These are phyloP conservation scores for Aphanomyces euteiches DNA, from an alignment of 352 stramenopile genomes.

Conservation along the genomic window DNA sequence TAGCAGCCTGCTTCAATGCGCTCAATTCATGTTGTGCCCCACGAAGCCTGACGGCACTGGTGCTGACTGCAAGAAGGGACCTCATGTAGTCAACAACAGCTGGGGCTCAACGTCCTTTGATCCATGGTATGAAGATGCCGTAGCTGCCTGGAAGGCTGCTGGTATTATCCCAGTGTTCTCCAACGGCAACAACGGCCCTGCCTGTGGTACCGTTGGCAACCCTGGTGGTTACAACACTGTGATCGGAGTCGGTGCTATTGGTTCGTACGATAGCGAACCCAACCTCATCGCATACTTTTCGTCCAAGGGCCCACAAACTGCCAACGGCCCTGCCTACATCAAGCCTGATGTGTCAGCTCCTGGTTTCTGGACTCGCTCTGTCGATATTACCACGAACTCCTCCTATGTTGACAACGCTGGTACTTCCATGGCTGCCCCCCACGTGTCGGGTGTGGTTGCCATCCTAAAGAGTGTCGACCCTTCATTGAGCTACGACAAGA, in stretches of 20 bases:
- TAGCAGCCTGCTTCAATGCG: constrained; percentile 33
- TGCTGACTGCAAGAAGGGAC: constrained; percentile 40
- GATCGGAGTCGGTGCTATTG: constrained; percentile 41
- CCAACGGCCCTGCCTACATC: constrained; percentile 32
- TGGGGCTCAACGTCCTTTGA: constrained; percentile 36
- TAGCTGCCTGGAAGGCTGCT: constrained; percentile 36
- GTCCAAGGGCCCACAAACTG: constrained; percentile 36
- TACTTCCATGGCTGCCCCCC: constrained; percentile 39
- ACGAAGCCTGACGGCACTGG: constrained; percentile 26
- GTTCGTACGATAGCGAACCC: constrained; percentile 35
- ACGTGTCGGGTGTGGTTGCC: constrained; percentile 37
- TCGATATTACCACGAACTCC: constrained; percentile 29
- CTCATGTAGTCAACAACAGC: constrained; percentile 41
- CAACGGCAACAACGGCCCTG: constrained; percentile 37
- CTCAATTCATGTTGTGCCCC: constrained; percentile 36
- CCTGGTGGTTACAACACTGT: constrained; percentile 36
- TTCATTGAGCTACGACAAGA: constrained; percentile 32
- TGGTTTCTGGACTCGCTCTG: constrained; percentile 32
- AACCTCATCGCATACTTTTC: constrained; percentile 39
- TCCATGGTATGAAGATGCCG: constrained; percentile 32
- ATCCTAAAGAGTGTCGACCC: constrained; percentile 34
- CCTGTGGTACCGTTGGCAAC: constrained; percentile 35
- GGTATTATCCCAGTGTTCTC: constrained; percentile 43
- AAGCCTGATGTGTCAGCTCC: constrained; percentile 16
- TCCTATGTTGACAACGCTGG: constrained; percentile 35